phyloP scores from a whole-genome alignment of 176 grass and related monocot species.

The Phoenix dactylifera region DNA sequence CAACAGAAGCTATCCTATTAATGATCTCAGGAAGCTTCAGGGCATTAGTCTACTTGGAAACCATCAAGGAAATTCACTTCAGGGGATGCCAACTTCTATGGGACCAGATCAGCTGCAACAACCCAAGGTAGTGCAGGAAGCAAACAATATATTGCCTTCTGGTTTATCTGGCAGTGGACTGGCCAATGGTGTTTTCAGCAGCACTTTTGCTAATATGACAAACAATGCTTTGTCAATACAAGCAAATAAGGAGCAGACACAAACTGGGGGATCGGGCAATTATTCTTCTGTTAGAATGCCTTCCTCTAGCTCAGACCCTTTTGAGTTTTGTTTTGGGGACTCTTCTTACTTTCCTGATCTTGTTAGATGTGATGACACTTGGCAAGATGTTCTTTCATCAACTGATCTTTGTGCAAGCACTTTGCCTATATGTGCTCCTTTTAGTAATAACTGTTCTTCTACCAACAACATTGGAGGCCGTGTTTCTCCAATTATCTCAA shows the following conservation, averaged over 20 bases:
- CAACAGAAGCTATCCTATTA: slow-evolving; percentile 23
- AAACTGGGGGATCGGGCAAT: slow-evolving; percentile 19
- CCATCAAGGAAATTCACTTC: slow-evolving; percentile 5
- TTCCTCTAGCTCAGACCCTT: slow-evolving; percentile 14
- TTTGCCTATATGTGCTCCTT: not conserved
- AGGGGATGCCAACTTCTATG: slow-evolving; percentile 9
- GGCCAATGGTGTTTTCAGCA: slow-evolving; percentile 4
- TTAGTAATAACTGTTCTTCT: not conserved
- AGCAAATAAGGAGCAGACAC: slow-evolving; percentile 18
- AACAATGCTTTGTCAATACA: slow-evolving; percentile 15
- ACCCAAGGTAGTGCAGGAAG: slow-evolving; percentile 3
- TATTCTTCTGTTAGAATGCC: not conserved
- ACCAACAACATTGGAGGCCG: not conserved
- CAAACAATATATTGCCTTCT: slow-evolving; percentile 6
- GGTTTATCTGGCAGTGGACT: slow-evolving; percentile 12
- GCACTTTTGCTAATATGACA: slow-evolving; percentile 9
- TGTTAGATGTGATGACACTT: slow-evolving; percentile 14
- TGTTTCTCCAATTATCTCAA: slow-evolving; percentile 1
- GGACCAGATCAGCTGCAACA: not conserved
- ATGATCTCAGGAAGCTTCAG: slow-evolving; percentile 7
- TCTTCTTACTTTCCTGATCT: slow-evolving; percentile 31
- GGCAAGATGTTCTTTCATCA: slow-evolving; percentile 27
- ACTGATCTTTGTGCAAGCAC: slow-evolving; percentile 1
- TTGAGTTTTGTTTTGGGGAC: slow-evolving; percentile 26
- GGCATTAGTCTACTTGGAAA: slow-evolving; percentile 9